phyloP scores from a whole-genome alignment of 257 asterid genomes.

The Leptodermis oblonga region DNA sequence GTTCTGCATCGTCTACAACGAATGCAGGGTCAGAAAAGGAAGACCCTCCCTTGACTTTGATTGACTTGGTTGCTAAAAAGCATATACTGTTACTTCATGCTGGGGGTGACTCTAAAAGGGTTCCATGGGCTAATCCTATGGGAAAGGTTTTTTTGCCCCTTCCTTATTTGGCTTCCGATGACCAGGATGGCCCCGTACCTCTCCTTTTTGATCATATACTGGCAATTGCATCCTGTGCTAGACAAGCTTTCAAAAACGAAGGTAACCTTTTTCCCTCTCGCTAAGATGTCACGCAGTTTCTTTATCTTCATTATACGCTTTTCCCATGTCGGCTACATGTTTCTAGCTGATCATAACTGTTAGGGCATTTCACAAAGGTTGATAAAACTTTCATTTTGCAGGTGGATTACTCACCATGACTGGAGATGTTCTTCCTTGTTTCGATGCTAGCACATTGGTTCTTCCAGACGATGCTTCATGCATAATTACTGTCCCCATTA shows the following conservation, averaged over 20 bases:
- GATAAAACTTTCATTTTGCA: slow-evolving; percentile 27
- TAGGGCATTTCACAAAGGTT: slow-evolving; percentile 1
- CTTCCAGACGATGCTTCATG: slow-evolving; percentile 84
- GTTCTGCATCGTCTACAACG: slow-evolving; percentile 29
- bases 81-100: slow-evolving; percentile 88
- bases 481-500: slow-evolving; percentile 83
- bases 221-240: slow-evolving; percentile 88
- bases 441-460: slow-evolving; percentile 84
- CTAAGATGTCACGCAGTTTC: slow-evolving; percentile 26
- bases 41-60: slow-evolving; percentile 36
- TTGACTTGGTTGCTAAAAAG: slow-evolving; percentile 60
- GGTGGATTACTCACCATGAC: slow-evolving; percentile 97
- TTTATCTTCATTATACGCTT: slow-evolving; percentile 20
- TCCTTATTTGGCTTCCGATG: slow-evolving; percentile 87
- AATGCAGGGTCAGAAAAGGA: slow-evolving; percentile 32
- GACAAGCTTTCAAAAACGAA: slow-evolving; percentile 78
- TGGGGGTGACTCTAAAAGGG: slow-evolving; percentile 98
- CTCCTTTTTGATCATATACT: slow-evolving; percentile 94
- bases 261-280: slow-evolving; percentile 46
- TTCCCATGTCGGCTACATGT: slow-evolving; percentile 14
- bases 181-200: slow-evolving; percentile 92
- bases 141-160: slow-evolving; percentile 97
- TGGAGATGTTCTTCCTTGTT: slow-evolving; percentile 99
- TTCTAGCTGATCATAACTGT: slow-evolving; percentile 11
- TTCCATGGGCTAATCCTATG: slow-evolving; percentile 99